Evolutionary conservation across 306 rosid species (phyloP).

Genomic region (Luffa aegyptiaca): DNA sequence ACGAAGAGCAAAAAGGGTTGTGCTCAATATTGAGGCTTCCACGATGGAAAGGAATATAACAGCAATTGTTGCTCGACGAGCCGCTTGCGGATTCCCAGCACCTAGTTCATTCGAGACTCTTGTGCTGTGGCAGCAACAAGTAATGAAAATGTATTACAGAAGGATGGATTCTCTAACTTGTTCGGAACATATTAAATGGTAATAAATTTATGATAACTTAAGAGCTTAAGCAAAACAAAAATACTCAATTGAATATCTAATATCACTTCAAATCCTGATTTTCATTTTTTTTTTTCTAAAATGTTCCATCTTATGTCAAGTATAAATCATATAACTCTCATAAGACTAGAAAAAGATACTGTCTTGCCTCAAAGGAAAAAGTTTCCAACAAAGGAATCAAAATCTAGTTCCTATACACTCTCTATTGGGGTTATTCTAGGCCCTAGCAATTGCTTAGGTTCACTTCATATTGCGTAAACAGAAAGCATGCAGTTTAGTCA

Average conservation of each 20-base stretch:
- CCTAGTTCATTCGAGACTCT: slow-evolving; percentile 75
- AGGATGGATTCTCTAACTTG: neutral
- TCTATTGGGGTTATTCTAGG: neutral
- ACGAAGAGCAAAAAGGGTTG: slow-evolving; percentile 35
- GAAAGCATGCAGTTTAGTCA: neutral
- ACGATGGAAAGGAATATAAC: slow-evolving; percentile 25
- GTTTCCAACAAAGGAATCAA: neutral
- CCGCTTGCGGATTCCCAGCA: slow-evolving; percentile 47
- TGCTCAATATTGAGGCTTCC: slow-evolving; percentile 28
- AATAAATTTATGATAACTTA: neutral
- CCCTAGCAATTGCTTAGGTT: neutral
- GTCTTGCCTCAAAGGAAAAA: neutral
- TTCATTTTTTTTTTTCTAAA: neutral
- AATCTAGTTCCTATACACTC: neutral
- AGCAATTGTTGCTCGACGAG: slow-evolving; percentile 32
- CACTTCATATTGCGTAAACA: neutral
- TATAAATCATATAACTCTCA: neutral
- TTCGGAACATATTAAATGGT: neutral
- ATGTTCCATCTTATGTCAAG: neutral
- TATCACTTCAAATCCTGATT: neutral
- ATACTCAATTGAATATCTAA: neutral
- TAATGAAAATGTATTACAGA: neutral
- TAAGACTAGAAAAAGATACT: neutral
- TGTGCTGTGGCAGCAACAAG: slow-evolving; percentile 24
- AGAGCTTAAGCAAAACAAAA: neutral